These are phyloP conservation scores for Fusarium sp. DNA, from an alignment of 2,329 filamentous ascomycete genomes.

Conservation along the genomic window DNA sequence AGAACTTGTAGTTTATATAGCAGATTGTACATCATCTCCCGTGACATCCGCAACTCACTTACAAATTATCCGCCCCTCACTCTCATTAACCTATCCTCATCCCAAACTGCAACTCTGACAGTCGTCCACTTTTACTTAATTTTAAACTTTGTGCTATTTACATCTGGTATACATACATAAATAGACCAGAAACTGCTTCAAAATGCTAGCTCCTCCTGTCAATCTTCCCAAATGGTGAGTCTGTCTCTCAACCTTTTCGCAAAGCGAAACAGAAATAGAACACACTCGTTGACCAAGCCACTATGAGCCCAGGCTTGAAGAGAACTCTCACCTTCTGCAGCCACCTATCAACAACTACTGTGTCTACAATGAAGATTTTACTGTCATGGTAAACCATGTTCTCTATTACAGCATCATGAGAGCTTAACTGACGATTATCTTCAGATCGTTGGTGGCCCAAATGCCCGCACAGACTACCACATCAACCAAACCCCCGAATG, in stretches of 20 bases:
- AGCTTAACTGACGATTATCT: slow-evolving; percentile 3
- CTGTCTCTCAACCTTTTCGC: not conserved
- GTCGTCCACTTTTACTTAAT: not conserved
- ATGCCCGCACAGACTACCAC: slow-evolving; percentile 97
- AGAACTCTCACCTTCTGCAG: slow-evolving; percentile 92
- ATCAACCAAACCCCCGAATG: slow-evolving; percentile 97
- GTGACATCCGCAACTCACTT: slow-evolving; percentile 34
- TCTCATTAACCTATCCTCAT: slow-evolving; percentile 1
- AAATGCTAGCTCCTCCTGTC: slow-evolving; percentile 65
- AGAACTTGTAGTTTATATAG: not conserved
- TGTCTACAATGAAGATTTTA: slow-evolving; percentile 87
- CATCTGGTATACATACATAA: not conserved
- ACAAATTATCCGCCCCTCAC: slow-evolving; percentile 36
- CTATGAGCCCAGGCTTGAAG: slow-evolving; percentile 75
- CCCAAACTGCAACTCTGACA: slow-evolving; percentile 3
- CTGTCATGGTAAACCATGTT: slow-evolving; percentile 76
- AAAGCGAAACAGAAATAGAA: not conserved
- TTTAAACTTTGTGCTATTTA: not conserved
- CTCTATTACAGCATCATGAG: not conserved
- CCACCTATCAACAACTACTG: slow-evolving; percentile 98
- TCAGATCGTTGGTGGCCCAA: slow-evolving; percentile 93
- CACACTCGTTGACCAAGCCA: slow-evolving; percentile 23
- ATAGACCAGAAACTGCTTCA: not conserved
- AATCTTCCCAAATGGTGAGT: slow-evolving; percentile 72
- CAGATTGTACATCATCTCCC: slow-evolving; percentile 13